A percentile compares a stretch with the other conserved stretches of the same genome.
phyloP scores from a whole-genome alignment of 495 filamentous ascomycete species.

The Podospora appendiculata region DNA sequence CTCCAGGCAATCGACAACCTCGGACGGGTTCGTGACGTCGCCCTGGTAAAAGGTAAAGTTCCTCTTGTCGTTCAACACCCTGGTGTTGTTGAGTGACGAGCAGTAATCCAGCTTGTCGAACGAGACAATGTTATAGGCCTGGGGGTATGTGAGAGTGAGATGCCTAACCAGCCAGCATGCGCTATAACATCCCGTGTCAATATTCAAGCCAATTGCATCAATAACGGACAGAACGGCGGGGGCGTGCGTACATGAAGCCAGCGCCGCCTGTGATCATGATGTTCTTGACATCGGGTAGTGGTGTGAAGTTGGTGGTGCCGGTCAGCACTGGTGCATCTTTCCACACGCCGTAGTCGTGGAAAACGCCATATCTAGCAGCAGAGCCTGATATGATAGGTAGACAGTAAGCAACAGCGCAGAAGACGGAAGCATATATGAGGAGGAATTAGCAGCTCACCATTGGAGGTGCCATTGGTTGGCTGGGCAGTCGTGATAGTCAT shows the following conservation, averaged over 20 bases:
- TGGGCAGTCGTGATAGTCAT: constrained; percentile 1
- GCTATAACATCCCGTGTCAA: constrained; percentile 12
- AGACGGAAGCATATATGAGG: not conserved
- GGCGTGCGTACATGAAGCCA: constrained; percentile 59
- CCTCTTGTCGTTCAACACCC: constrained; percentile 45
- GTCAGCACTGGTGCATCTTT: constrained; percentile 56
- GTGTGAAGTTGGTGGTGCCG: constrained; percentile 56
- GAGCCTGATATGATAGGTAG: not conserved
- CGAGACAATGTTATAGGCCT: constrained; percentile 64
- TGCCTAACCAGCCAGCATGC: constrained; percentile 70
- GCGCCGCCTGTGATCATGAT: constrained; percentile 68
- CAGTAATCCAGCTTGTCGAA: constrained; percentile 75
- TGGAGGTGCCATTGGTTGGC: constrained; percentile 2
- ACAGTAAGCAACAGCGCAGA: not conserved
- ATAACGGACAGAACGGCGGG: not conserved
- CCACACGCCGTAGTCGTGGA: constrained; percentile 50
- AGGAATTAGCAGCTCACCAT: not conserved
- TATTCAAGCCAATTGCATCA: not conserved
- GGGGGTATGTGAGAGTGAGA: constrained; percentile 55
- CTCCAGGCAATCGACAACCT: constrained; percentile 52
- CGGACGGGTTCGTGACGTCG: constrained; percentile 54
- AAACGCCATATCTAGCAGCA: constrained; percentile 28
- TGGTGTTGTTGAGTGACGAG: constrained; percentile 63
- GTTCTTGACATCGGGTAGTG: constrained; percentile 54
- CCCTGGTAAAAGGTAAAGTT: constrained; percentile 74